Evolutionary conservation across 805 yeast genomes (phyloP).

Genomic region (Starmerella asiatica): DNA sequence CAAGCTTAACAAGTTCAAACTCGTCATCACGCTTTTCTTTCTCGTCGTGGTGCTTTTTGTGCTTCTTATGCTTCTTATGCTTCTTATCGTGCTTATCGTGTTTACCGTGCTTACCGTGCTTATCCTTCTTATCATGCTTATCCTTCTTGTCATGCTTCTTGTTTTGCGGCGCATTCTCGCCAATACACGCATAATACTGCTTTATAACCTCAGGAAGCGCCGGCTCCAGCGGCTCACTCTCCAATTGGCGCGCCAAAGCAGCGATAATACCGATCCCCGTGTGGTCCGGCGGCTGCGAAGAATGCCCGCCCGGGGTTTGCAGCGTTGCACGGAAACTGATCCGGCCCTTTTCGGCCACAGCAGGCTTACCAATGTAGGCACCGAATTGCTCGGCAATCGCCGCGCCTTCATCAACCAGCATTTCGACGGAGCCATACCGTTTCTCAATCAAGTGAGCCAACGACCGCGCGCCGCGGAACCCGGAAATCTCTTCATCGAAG

Average conservation of each 20-base stretch:
- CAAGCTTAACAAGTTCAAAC: not conserved
- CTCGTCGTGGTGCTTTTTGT: not conserved
- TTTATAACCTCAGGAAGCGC: constrained; percentile 44
- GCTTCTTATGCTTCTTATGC: not conserved
- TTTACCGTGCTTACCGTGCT: not conserved
- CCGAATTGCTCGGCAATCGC: constrained; percentile 33
- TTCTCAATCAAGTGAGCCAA: constrained; percentile 37
- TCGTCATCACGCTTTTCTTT: not conserved
- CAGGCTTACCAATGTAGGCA: constrained; percentile 39
- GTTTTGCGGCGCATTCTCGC: constrained; percentile 32
- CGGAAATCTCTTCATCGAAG: constrained; percentile 62
- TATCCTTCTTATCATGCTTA: not conserved
- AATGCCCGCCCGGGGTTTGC: constrained; percentile 63
- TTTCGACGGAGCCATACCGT: constrained; percentile 50
- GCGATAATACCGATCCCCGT: constrained; percentile 66
- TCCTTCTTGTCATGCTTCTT: not conserved
- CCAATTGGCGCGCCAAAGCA: constrained; percentile 44
- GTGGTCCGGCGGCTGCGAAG: constrained; percentile 68
- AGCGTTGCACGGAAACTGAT: constrained; percentile 38
- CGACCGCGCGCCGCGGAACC: constrained; percentile 46
- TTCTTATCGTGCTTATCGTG: constrained; percentile 1
- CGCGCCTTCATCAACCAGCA: constrained; percentile 59
- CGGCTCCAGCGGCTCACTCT: constrained; percentile 29
- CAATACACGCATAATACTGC: constrained; percentile 46
- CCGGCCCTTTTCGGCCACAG: constrained; percentile 53